phyloP scores from a whole-genome alignment of 2,329 filamentous ascomycete species.

The Ophiostoma australiae region DNA sequence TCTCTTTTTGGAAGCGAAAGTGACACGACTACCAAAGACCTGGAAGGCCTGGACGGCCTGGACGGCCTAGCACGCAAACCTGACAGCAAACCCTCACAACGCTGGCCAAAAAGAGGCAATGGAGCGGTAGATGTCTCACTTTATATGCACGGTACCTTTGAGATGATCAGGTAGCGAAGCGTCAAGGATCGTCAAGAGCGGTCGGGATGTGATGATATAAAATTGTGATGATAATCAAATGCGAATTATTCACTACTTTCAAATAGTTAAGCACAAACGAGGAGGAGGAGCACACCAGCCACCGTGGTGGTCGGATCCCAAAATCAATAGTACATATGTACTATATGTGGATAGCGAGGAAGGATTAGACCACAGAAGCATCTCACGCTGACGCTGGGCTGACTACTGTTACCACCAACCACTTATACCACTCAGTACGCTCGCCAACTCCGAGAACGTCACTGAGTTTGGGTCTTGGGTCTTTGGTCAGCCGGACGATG shows the following conservation, averaged over 20 bases:
- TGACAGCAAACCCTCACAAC: neutral
- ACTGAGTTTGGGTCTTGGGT: neutral
- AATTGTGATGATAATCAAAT: neutral
- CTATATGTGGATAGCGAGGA: neutral
- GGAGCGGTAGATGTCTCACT: neutral
- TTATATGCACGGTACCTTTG: constrained; percentile 7
- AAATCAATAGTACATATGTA: neutral
- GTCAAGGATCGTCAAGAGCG: neutral
- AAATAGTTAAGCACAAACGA: neutral
- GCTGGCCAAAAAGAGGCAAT: neutral
- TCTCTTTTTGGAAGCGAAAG: neutral
- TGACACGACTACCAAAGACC: neutral
- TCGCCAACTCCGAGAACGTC: neutral
- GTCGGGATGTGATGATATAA: neutral
- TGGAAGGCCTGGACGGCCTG: neutral
- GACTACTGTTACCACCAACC: neutral
- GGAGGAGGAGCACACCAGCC: neutral
- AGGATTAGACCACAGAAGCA: neutral
- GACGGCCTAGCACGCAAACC: no score
- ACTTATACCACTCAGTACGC: neutral
- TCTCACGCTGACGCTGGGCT: neutral
- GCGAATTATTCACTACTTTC: neutral
- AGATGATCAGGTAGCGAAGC: neutral
- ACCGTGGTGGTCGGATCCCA: neutral
- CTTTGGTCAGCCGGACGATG: neutral